Evolutionary conservation across 768 basidiomycete genomes (phyloP), one percentile per base, ranked within the genome.

Genomic region (Kondoa malvinella): DNA sequence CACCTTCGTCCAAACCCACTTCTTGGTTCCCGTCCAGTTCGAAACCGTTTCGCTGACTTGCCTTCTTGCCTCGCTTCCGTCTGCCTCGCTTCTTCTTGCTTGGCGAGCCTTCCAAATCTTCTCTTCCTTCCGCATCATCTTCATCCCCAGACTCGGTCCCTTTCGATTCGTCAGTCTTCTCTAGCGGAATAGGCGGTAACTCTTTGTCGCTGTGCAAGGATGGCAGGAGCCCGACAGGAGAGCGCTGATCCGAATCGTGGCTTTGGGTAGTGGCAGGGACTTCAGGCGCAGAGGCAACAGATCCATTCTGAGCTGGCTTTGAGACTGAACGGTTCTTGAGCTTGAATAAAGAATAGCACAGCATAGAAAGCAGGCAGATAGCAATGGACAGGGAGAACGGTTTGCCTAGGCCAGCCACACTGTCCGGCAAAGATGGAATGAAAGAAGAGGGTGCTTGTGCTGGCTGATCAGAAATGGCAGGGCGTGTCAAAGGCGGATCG

Each of bases 91-190:
- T 72, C 64, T 74, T 75, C 70, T 68, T 69, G 27, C 57, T 57
- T 67, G 26, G 12, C 71, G 29, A n/a, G 69, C 29, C 34, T 69
- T 57, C 67, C 33, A 70, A 71, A 60, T 70, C 66, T 70, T 68
- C 65, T 16, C 56, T 65, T 30, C 69, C 69, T n/a, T 69, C 73
- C 33, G 70, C 68, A 33, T 71, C 74, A 30, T 69, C 76, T 25
- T 73, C 74, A 4, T 72, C 75, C 27, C 78, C 78, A 0, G 76
- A 74, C 3, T 74, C 75, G 17, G 76, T 74, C 2, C 72, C 77
- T 8, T 72, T 77, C 27, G 72, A 74, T 2, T 71, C 72, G 32
- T 71, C 72, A 57, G 72, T 79, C 81, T 27, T 25, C 12, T n/a
- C 15, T 64, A 26, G 12, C 21, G 56, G 64, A 4, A 68, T 15